Base-by-base conservation (phyloP, 2,329 filamentous ascomycete genomes). In the Monosporascus sp. region DNA sequence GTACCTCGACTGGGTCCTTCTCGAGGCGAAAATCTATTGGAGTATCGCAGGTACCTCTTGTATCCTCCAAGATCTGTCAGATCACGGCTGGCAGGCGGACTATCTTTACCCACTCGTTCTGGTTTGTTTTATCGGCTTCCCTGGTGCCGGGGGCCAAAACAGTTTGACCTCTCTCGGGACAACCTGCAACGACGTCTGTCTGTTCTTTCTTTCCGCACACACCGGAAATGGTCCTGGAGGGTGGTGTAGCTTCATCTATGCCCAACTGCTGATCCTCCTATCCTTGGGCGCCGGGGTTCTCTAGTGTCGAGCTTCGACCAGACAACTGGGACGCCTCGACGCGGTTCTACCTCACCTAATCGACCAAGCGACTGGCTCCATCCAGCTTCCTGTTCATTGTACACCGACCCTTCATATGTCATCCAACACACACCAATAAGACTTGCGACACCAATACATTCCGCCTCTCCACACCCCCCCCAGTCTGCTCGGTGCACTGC, bases 221-320 rank as follows among this genome's bases (percentile, higher is more conserved):
- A 24, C 43, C 43, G 15, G 43, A 17, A 48, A 39, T 35, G 51
- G 51, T 53, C 53, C 51, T 54, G 54, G 48, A 54, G 47, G 56
- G 56, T 57, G 51, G 52, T 56, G 55, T 57, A 59, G 55, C 60
- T 56, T 54, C 61, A 58, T 69, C 62, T 65, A 66, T 69, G 67
- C 68, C 68, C 67, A 70, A 71, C 68, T 63, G 68, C 67, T 66
- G 68, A 70, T 71, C 62, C 57, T 62, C 59, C 62, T 53, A 54
- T 51, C 47, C 60, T 60, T 56, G 50, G 41, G 50, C 43, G 35
- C 48, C 48, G 50, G 45, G 51, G 52, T 57, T 54, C 52, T 58
- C 24, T 46, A 46, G 43, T 46, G 43, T 27, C 56, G 52, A 61
- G 60, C 59, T 62, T 59, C 60, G 59, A 55, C 63, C 62, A 60